A percentile compares a stretch with the other conserved stretches of the same genome.
These are phyloP conservation scores for Rhytidiadelphus loreus DNA, from an alignment of 225 moss, liverwort and hornwort genomes.

Conservation along the genomic window DNA sequence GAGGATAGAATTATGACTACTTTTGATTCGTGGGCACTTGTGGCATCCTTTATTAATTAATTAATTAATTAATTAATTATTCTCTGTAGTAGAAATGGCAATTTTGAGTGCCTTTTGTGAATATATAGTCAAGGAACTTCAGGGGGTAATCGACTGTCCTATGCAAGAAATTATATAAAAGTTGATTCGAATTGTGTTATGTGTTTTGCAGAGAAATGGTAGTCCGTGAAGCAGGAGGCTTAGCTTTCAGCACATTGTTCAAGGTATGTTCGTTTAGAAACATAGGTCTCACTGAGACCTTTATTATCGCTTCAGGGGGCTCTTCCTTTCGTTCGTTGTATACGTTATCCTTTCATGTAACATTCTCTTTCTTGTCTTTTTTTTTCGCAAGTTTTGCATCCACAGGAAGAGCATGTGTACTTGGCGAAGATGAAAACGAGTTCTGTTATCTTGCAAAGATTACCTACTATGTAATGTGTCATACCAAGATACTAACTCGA, in stretches of 20 bases:
- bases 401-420: background rate
- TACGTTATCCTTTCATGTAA: background rate
- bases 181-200: background rate
- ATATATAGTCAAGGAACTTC: background rate
- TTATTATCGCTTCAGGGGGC: background rate
- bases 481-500: background rate
- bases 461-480: background rate
- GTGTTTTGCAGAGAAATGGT: slow-evolving; percentile 52
- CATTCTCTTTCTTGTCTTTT: background rate
- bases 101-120: background rate
- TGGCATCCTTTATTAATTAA: background rate
- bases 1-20: background rate
- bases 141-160: background rate
- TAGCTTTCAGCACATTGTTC: slow-evolving; percentile 92
- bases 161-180: background rate
- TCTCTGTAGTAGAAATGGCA: background rate
- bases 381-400: background rate
- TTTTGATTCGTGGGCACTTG: background rate
- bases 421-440: background rate
- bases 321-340: background rate
- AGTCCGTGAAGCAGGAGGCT: slow-evolving; percentile 94
- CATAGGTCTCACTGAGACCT: background rate
- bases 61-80: background rate
- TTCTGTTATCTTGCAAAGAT: background rate
- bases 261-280: slow-evolving; percentile 33